These are phyloP conservation scores for Boletus fagicola DNA, from an alignment of 768 basidiomycete species.

Conservation along the genomic window DNA sequence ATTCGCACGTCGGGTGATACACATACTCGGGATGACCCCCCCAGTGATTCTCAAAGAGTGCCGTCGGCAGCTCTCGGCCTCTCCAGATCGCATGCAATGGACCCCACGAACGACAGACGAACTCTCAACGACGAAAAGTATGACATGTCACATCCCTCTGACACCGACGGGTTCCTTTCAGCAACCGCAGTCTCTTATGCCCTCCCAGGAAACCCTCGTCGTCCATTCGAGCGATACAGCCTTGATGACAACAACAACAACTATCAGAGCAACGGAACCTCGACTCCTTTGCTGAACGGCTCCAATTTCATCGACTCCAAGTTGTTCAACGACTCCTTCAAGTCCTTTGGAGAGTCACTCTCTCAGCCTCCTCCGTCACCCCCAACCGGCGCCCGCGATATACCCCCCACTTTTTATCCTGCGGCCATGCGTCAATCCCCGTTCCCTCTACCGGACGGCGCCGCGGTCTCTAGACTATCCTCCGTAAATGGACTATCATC, in stretches of 20 bases:
- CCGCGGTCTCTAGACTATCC: constrained; percentile 34
- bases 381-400: constrained; percentile 21
- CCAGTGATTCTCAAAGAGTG: constrained; percentile 13
- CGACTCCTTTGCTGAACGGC: constrained; percentile 26
- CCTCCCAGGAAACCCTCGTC: constrained; percentile 43
- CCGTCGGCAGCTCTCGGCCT: constrained; percentile 13
- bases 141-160: constrained; percentile 15
- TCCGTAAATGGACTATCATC: constrained; percentile 58
- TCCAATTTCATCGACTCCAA: constrained; percentile 29
- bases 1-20: constrained; percentile 29
- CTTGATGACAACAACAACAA: constrained; percentile 41
- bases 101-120: constrained; percentile 25
- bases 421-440: constrained; percentile 48
- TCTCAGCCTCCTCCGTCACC: constrained; percentile 26
- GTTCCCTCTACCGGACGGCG: constrained; percentile 38
- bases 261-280: constrained; percentile 16
- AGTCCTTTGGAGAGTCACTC: constrained; percentile 31
- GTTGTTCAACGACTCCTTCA: constrained; percentile 31
- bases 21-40: constrained; percentile 24
- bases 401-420: constrained; percentile 37
- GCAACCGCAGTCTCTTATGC: constrained; percentile 43
- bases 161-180: constrained; percentile 22
- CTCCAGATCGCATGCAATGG: constrained; percentile 14
- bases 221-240: constrained; percentile 52
- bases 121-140: constrained; percentile 24